Conservation (phyloP, 2,329 filamentous ascomycete species). For the Arthrobotrys sinensis region DNA sequence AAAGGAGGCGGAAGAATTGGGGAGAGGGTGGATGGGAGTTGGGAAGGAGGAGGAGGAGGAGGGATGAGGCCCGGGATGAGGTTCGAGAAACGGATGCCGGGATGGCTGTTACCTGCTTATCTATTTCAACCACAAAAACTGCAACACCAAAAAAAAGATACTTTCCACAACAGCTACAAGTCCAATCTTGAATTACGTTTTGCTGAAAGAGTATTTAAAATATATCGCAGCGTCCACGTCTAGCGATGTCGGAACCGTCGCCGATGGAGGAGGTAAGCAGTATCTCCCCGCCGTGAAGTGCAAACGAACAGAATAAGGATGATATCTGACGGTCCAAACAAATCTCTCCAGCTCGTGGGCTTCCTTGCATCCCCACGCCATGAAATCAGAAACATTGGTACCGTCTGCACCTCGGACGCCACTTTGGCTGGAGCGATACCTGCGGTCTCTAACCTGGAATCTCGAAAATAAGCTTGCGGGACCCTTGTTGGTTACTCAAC, state of each 20-base stretch:
- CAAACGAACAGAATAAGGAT: too few relatives aligned
- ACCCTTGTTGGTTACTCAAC: constrained; percentile 86
- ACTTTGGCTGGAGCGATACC: not conserved
- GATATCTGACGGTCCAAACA: not conserved
- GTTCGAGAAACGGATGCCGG: constrained; percentile 54
- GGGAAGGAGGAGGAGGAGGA: constrained; percentile 48
- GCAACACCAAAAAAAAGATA: constrained; percentile 41
- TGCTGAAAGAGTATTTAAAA: too few relatives aligned
- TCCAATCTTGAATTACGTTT: not conserved
- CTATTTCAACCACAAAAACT: not conserved
- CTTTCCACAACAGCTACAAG: not conserved
- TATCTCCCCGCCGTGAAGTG: not conserved
- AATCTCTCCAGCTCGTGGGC: constrained; percentile 79
- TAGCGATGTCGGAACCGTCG: constrained; percentile 41
- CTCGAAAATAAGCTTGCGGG: constrained; percentile 71
- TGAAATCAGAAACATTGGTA: constrained; percentile 86
- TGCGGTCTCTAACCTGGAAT: constrained; percentile 50
- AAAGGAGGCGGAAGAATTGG: constrained; percentile 53
- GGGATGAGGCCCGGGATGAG: constrained; percentile 49
- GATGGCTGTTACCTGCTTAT: constrained; percentile 65
- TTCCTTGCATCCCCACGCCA: constrained; percentile 94
- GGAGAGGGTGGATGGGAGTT: constrained; percentile 55
- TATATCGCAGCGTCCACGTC: too few relatives aligned
- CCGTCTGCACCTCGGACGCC: constrained; percentile 60
- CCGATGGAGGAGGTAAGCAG: constrained; percentile 53